Base-by-base conservation (phyloP, 805 yeast genomes). In the Suhomyces xylopsoci region DNA sequence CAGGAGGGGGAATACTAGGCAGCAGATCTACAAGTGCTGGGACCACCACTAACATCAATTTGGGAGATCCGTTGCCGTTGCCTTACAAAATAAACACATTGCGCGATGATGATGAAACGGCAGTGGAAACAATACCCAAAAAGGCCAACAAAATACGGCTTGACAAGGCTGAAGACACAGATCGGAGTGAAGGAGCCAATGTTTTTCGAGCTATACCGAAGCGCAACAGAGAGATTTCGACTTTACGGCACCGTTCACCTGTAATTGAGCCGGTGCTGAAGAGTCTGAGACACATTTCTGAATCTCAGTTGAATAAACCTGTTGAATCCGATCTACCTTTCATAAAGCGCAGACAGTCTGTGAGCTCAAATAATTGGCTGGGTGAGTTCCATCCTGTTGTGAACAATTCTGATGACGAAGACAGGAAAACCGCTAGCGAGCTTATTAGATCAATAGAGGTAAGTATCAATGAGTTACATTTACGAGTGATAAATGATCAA, bases 31-130 rank as follows among this genome's bases (percentile, higher is more conserved):
- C 22, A n/a, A 38, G 43, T 34, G 38, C 19, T 22, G 48, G 22
- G 17, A 12, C 40, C 17, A 10, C 48, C 40, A 45, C 40, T 12
- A 15, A 15, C 10, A 47, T 47, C 14, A 36, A 47, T 12, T 36
- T 70, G 25, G 75, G 75, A 10, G 73, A 69, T 47, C 75, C 75
- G 1, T 65, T 70, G 36, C 76, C 76, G 24, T 62, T 70, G 32
- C 71, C 73, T 12, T 70, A 70, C 57, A 59, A 61, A 46, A 59
- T 65, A 19, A 51, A 45, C 2, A n/a, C 20, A 14, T 19, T n/a
- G 19, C 20, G 42, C 14, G 55, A 52, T 17, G 55, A 52, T 26
- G 55, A 52, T 42, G 50, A 47, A 14, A 53, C 56, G 3, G 56
- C 54, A 10, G 56, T 53, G 2, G 51, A 51, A 7, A 47, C 51